A percentile compares a stretch with the other conserved stretches of the same genome.
These are phyloP conservation scores for Neurospora sp. DNA, from an alignment of 495 filamentous ascomycete genomes.

Conservation along the genomic window DNA sequence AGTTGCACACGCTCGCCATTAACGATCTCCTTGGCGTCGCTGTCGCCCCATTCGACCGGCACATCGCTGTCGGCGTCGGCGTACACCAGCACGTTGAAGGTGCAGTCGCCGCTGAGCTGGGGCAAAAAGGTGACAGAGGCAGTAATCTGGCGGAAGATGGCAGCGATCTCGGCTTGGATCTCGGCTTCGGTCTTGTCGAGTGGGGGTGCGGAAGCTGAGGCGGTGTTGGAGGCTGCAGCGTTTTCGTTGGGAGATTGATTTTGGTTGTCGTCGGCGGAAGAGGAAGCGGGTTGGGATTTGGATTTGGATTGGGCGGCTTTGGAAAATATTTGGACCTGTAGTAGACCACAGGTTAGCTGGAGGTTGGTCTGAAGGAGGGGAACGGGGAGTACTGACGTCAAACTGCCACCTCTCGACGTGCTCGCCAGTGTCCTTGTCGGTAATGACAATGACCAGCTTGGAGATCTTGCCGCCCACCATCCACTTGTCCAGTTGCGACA, in stretches of 20 bases:
- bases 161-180: slow-evolving; percentile 89
- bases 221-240: slow-evolving; percentile 34
- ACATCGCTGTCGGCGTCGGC: slow-evolving; percentile 95
- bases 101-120: slow-evolving; percentile 85
- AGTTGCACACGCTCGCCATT: slow-evolving; percentile 93
- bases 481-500: slow-evolving; percentile 92
- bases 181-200: slow-evolving; percentile 78
- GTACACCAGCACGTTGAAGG: slow-evolving; percentile 97
- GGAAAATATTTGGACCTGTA: slow-evolving; percentile 59
- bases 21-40: slow-evolving; percentile 94
- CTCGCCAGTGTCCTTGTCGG: slow-evolving; percentile 91
- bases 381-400: slow-evolving; percentile 49
- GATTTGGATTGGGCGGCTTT: slow-evolving; percentile 35
- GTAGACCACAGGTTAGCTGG: background rate
- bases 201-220: slow-evolving; percentile 22
- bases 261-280: slow-evolving; percentile 25
- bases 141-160: slow-evolving; percentile 94
- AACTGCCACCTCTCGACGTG: slow-evolving; percentile 97
- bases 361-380: background rate
- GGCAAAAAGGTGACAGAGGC: slow-evolving; percentile 95
- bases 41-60: slow-evolving; percentile 97
- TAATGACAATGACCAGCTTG: slow-evolving; percentile 92
- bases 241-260: background rate
- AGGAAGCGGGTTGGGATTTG: slow-evolving; percentile 21
- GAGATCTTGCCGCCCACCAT: slow-evolving; percentile 93